phyloP scores from a whole-genome alignment of 306 rosid genomes.

The Sechiopsis laciniata region DNA sequence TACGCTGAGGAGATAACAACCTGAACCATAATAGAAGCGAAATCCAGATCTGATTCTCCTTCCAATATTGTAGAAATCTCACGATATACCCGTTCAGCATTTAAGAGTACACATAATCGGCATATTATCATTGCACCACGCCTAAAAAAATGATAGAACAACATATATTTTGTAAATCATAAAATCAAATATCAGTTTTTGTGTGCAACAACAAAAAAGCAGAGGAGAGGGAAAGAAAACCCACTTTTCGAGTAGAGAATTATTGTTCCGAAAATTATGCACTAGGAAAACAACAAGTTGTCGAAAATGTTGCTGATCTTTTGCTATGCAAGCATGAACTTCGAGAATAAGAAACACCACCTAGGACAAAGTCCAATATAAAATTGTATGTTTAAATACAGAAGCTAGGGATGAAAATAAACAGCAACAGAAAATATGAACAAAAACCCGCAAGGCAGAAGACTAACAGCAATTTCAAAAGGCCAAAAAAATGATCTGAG shows the following conservation, averaged over 20 bases:
- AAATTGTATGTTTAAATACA: constrained; percentile 7
- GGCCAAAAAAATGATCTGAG: background rate
- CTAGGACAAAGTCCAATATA: constrained; percentile 34
- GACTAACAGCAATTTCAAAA: background rate
- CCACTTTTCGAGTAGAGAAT: constrained; percentile 90
- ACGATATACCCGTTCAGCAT: constrained; percentile 89
- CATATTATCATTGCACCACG: constrained; percentile 96
- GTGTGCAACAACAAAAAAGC: constrained; percentile 14
- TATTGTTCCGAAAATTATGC: constrained; percentile 63
- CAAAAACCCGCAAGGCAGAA: too few species aligned
- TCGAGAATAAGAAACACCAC: constrained; percentile 96
- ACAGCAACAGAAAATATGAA: background rate
- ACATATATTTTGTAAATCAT: constrained; percentile 18
- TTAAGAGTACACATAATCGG: constrained; percentile 84
- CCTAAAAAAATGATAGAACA: constrained; percentile 33
- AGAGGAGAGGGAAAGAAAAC: constrained; percentile 23
- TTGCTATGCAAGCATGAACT: constrained; percentile 88
- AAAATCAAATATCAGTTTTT: background rate
- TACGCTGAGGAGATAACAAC: constrained; percentile 34
- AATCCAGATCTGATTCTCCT: constrained; percentile 77
- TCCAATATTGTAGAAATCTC: constrained; percentile 83
- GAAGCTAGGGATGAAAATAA: constrained; percentile 4
- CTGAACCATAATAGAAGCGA: constrained; percentile 95
- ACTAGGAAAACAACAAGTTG: constrained; percentile 79
- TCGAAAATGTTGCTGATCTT: constrained; percentile 72